A percentile compares a stretch with the other conserved stretches of the same genome.
Evolutionary conservation across 345 rosid species (phyloP).

Genomic region (Raphanus sativus): DNA sequence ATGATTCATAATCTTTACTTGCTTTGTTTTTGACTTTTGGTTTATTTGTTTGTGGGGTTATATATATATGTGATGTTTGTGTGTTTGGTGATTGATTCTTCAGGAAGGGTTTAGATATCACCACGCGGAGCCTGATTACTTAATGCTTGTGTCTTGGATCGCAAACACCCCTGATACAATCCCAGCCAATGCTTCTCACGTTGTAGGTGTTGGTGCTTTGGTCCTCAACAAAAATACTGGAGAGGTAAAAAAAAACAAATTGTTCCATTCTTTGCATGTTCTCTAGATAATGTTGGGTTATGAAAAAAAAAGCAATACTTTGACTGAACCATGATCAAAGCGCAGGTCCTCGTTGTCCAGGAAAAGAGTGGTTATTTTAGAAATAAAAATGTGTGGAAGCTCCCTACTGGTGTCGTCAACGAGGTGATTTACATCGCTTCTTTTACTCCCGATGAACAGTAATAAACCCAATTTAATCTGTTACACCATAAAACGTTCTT

Average conservation of each 20-base stretch:
- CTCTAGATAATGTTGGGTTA: conserved; percentile 19
- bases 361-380: conserved; percentile 59
- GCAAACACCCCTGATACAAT: conserved; percentile 42
- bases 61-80: background rate
- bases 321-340: background rate
- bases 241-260: conserved; percentile 47
- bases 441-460: background rate
- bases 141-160: conserved; percentile 82
- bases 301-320: background rate
- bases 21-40: background rate
- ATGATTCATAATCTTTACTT: background rate
- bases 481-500: background rate
- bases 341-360: conserved; percentile 79
- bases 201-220: conserved; percentile 72
- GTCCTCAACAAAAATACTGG: conserved; percentile 47
- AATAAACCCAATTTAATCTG: background rate
- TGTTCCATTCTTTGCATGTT: background rate
- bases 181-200: conserved; percentile 73
- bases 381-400: conserved; percentile 67
- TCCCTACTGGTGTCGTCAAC: conserved; percentile 74
- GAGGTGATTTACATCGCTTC: conserved; percentile 46
- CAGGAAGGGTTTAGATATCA: conserved; percentile 74
- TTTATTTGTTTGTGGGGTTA: background rate
- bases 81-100: conserved; percentile 1
- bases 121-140: conserved; percentile 67